A percentile compares a stretch with the other conserved stretches of the same genome.
Evolutionary conservation across 768 basidiomycete species (phyloP).

Genomic region (Boletus tomentosulus): DNA sequence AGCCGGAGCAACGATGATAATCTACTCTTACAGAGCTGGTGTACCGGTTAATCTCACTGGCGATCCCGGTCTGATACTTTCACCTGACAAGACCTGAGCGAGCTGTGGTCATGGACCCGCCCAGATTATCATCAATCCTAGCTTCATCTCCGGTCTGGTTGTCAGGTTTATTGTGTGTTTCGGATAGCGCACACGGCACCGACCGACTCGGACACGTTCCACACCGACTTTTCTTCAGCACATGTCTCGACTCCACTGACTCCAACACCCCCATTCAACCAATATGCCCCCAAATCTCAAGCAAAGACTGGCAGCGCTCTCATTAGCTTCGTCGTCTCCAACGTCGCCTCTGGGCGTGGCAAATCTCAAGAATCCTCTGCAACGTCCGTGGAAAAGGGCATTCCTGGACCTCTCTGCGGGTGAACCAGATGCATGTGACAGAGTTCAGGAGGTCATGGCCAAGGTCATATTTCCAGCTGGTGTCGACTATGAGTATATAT

Average conservation of each 20-base stretch:
- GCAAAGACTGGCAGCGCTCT: constrained; percentile 62
- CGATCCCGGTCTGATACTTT: not conserved
- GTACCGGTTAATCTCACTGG: not conserved
- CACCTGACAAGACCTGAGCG: too few relatives aligned
- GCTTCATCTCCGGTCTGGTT: too few relatives aligned
- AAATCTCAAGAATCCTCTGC: constrained; percentile 39
- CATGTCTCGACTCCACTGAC: not conserved
- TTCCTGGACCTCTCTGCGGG: constrained; percentile 23
- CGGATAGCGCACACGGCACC: not conserved
- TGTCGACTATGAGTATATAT: constrained; percentile 79
- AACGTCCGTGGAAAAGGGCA: constrained; percentile 50
- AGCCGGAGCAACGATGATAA: not conserved
- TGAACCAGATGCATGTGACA: constrained; percentile 34
- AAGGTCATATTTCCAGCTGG: constrained; percentile 85
- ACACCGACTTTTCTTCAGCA: not conserved
- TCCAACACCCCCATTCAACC: not conserved
- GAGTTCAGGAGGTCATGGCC: constrained; percentile 60
- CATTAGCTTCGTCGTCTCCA: constrained; percentile 49
- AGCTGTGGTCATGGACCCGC: too few relatives aligned
- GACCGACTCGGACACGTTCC: not conserved
- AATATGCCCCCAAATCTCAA: constrained; percentile 47
- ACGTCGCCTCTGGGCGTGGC: constrained; percentile 30
- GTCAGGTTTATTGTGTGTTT: not conserved
- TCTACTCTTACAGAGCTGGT: not conserved
- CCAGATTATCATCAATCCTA: too few relatives aligned